Evolutionary conservation across 306 rosid genomes (phyloP), one percentile per base, ranked within the genome.

Genomic region (Gastrolobium villosum): DNA sequence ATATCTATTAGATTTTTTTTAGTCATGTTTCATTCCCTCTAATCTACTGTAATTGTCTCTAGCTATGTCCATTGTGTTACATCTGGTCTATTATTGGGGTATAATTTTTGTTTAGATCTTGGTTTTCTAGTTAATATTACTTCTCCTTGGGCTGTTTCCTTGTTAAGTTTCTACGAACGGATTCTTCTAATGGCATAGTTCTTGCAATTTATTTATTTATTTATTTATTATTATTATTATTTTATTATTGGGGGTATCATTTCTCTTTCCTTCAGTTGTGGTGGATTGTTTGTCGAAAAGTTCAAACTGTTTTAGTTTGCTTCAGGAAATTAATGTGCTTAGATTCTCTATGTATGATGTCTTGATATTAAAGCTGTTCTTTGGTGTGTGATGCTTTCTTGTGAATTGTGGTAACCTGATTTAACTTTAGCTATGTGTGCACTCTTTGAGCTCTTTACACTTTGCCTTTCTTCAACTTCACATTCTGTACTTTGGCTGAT

Each of bases 311-410:
- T 74, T 36, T 48, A 75, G 87, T 88, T 90, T 86, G 87, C 89
- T 85, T 90, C 82, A 67, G 73, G 81, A 76, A 44, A 79, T 81
- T 79, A 74, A 69, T 78, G 86, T 77, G 80, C 79, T 56, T 72
- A 80, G 81, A 83, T 92, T 90, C 90, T 80, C 31, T 77, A 20
- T 63, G 32, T 32, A 53, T 50, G 45, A 53, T 79, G 67, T 74
- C 75, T 82, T 82, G 62, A 53, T 39, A 44, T 67, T 68, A 77
- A 81, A 70, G 87, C 60, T 26, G 63, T 65, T 84, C 68, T 54
- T 28, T 72, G 70, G 86, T 77, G 79, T 78, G 82, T 74, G 94
- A 88, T 93, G 87, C 96, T 89, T 90, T 82, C 96, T 93, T 93
- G 92, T 74, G 78, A 81, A 34, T 76, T 65, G 83, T 69, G 86